Base-by-base conservation (phyloP, 306 rosid genomes). In the Cicer cuneatum region DNA sequence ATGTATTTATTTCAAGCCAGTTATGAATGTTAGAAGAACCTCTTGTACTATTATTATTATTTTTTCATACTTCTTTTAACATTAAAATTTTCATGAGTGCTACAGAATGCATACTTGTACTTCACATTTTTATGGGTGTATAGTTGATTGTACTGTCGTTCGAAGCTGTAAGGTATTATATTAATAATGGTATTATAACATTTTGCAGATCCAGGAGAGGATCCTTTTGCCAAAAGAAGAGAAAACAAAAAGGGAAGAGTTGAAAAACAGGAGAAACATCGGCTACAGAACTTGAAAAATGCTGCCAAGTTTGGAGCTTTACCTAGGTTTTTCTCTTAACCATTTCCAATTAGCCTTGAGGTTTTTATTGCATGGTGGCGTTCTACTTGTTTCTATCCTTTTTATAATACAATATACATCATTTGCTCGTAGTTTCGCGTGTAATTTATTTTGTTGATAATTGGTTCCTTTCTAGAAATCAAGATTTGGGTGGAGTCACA, bases 251-350 rank as follows among this genome's bases (percentile, higher is more conserved):
- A 81, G 93, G 83, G 76, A 8, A 80, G 87, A 68, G 73, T 94
- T 67, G 95, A 89, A 54, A 94, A 94, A 62, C 93, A 90, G 78
- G 92, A 90, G 68, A 90, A 83, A 73, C 87, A 94, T 65, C 83
- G 92, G 74, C 37, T 86, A 53, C 89, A 86, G 82, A 94, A 94
- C 83, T 77, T 94, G 86, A 89, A 89, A 83, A 80, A 86, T 80
- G 98, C 97, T 69, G 90, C 96, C 38, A 94, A 88, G 80, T 85
- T 80, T 41, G 99, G 96, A 73, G 89, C 90, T 73, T 82, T 94
- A 67, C 99, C 98, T 59, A 90, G 99, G 99, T 94, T 56, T 83
- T 52, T 73, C 51, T 63, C 56, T 69, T 8, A 37, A 67, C 61
- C 45, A 42, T 77, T 49, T 29, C 1, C 77, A 18, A 54, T 46